Conservation (phyloP, 2,329 filamentous ascomycete genomes). For the Mycosphaerelloides madeirae region DNA sequence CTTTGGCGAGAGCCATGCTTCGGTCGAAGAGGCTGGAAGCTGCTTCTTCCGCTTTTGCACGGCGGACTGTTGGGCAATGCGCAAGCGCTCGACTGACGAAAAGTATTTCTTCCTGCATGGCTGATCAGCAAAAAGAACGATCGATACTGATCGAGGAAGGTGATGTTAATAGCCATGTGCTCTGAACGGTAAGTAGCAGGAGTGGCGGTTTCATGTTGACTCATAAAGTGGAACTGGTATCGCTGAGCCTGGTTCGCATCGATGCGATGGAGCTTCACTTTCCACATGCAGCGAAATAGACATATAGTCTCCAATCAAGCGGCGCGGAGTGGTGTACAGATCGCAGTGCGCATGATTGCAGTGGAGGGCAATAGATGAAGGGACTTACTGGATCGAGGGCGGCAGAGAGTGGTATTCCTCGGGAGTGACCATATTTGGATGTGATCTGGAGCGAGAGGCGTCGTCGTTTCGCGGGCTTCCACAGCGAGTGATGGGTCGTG, state of each 20-base stretch:
- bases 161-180: slow-evolving; percentile 7
- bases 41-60: slow-evolving; percentile 28
- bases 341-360: neutral
- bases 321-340: neutral
- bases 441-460: slow-evolving; percentile 8
- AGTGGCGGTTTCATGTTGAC: slow-evolving; percentile 13
- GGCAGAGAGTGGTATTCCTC: slow-evolving; percentile 42
- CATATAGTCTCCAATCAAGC: neutral
- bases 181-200: neutral
- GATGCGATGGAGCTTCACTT: neutral
- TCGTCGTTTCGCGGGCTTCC: neutral
- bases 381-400: slow-evolving; percentile 40
- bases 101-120: slow-evolving; percentile 59
- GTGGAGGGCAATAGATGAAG: neutral
- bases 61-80: slow-evolving; percentile 54
- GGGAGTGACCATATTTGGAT: slow-evolving; percentile 25
- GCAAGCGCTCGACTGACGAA: slow-evolving; percentile 65
- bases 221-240: neutral
- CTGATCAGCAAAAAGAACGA: slow-evolving; percentile 16
- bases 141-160: neutral
- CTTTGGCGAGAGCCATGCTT: slow-evolving; percentile 19
- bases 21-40: slow-evolving; percentile 3
- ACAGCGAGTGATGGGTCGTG: neutral
- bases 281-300: slow-evolving; percentile 10
- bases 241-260: neutral